A percentile compares a stretch with the other conserved stretches of the same genome.
phyloP scores from a whole-genome alignment of 2,329 filamentous ascomycete genomes.

The Fusarium keratoplasticum region DNA sequence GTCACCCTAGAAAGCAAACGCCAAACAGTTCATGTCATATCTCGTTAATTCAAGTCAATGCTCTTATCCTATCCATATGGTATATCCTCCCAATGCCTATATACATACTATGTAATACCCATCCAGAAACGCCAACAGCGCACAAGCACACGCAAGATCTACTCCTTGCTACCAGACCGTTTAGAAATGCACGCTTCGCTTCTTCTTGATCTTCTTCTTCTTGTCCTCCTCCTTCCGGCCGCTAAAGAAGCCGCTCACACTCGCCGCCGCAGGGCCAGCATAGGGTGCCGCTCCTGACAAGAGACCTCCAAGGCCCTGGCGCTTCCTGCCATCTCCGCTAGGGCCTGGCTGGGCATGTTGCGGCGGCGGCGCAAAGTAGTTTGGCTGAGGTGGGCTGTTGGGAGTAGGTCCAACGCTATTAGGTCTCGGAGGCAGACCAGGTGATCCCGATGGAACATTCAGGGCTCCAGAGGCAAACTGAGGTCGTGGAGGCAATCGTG shows the following conservation, averaged over 20 bases:
- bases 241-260: slow-evolving; percentile 59
- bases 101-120: slow-evolving; percentile 2
- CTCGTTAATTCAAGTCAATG: slow-evolving; percentile 15
- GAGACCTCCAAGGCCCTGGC: slow-evolving; percentile 45
- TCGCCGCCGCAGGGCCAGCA: slow-evolving; percentile 56
- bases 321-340: slow-evolving; percentile 38
- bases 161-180: background rate
- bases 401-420: slow-evolving; percentile 58
- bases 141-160: background rate
- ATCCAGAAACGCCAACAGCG: slow-evolving; percentile 17
- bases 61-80: slow-evolving; percentile 29
- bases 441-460: slow-evolving; percentile 32
- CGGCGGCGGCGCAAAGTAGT: slow-evolving; percentile 40
- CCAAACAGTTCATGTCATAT: background rate
- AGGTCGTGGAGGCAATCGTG: slow-evolving; percentile 51
- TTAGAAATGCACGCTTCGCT: slow-evolving; percentile 61
- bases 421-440: slow-evolving; percentile 57
- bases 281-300: slow-evolving; percentile 47
- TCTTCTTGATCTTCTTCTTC: slow-evolving; percentile 59
- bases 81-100: slow-evolving; percentile 39
- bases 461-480: slow-evolving; percentile 33
- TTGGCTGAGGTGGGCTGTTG: slow-evolving; percentile 30
- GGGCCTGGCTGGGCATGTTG: slow-evolving; percentile 34
- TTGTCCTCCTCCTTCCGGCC: slow-evolving; percentile 52
- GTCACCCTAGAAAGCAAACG: background rate